Evolutionary conservation across 164 flowering plant genomes (phyloP).

Genomic region (Magnolia sinica): DNA sequence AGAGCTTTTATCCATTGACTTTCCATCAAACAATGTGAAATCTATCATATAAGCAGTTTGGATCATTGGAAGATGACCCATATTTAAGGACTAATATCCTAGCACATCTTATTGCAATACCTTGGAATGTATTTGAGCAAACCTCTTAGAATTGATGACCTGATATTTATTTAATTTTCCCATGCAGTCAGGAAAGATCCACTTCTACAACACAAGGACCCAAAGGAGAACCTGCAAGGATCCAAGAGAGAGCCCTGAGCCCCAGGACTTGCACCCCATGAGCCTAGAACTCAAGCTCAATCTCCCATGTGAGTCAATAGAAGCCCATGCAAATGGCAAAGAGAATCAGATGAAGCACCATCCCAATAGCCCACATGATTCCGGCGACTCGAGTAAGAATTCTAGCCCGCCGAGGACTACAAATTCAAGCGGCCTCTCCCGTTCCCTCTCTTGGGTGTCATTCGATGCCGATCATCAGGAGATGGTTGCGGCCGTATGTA

Average conservation of each 20-base stretch:
- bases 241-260: constrained; percentile 47
- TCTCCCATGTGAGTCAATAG: constrained; percentile 38
- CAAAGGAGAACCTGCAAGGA: constrained; percentile 54
- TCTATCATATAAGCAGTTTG: not conserved
- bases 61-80: not conserved
- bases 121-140: not conserved
- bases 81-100: no score
- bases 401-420: not conserved
- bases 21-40: not conserved
- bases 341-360: constrained; percentile 9
- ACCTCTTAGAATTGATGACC: not conserved
- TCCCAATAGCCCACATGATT: not conserved
- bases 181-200: constrained; percentile 71
- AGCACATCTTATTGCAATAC: not conserved
- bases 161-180: not conserved
- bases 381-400: not conserved
- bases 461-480: constrained; percentile 46
- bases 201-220: constrained; percentile 73
- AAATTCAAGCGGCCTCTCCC: constrained; percentile 1
- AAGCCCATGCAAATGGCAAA: not conserved
- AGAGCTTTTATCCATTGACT: not conserved
- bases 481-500: constrained; percentile 83
- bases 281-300: constrained; percentile 82
- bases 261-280: constrained; percentile 29
- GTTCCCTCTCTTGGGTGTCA: constrained; percentile 43